These are phyloP conservation scores for Leptographium procerum DNA, from an alignment of 2,329 filamentous ascomycete genomes.

Conservation along the genomic window DNA sequence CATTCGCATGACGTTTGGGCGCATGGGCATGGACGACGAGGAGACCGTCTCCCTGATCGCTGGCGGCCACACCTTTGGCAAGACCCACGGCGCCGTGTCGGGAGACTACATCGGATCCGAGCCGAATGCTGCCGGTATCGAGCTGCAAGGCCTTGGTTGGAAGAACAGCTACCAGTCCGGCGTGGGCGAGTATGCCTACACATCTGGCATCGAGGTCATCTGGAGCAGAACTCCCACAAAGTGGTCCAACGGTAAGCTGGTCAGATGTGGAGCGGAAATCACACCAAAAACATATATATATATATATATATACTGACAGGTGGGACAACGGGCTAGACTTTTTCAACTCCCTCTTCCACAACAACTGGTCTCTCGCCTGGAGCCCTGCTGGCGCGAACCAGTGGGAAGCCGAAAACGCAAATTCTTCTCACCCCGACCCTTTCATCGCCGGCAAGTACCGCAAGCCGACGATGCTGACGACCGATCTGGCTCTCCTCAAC, in stretches of 20 bases:
- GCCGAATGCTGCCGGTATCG: conserved; percentile 52
- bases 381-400: conserved; percentile 66
- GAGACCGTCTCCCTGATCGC: conserved; percentile 72
- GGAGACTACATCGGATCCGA: conserved; percentile 55
- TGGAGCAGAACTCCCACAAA: conserved; percentile 68
- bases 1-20: conserved; percentile 64
- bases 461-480: conserved; percentile 63
- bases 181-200: conserved; percentile 63
- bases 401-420: conserved; percentile 59
- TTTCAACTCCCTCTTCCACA: conserved; percentile 67
- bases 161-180: conserved; percentile 50
- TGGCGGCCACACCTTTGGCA: conserved; percentile 69
- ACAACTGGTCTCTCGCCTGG: conserved; percentile 67
- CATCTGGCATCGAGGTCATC: conserved; percentile 65
- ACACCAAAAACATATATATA: too few relatives aligned
- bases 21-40: conserved; percentile 76
- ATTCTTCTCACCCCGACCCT: conserved; percentile 54
- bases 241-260: conserved; percentile 49
- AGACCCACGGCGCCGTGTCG: conserved; percentile 64
- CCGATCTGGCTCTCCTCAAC: conserved; percentile 59
- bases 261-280: not conserved
- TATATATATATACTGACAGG: not conserved
- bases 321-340: conserved; percentile 32
- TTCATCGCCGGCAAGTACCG: conserved; percentile 61
- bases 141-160: conserved; percentile 65